Evolutionary conservation across 176 grass and related monocot species (phyloP), one percentile per base, ranked within the genome.

Genomic region (Avena insularis): DNA sequence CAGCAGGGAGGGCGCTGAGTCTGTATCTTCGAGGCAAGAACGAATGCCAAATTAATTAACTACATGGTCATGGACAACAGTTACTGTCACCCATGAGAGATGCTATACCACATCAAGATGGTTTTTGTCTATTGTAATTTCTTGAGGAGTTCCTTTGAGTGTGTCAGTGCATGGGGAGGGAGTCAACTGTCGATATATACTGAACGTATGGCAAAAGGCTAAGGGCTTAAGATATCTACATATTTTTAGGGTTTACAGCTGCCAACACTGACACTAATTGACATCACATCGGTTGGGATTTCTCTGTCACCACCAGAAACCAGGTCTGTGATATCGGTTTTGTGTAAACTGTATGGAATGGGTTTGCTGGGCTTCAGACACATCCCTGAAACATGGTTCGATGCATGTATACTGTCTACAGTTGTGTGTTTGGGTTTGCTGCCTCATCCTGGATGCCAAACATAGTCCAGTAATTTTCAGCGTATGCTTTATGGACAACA

Each of bases 1-100:
- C 92, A 93, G 80, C 92, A 91, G 88, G 87, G 89, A 78, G 82
- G 50, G 25, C 90, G 83, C 4, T 98, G 85, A 95, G n/a, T 47
- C 43, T 75, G 16, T n/a, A 54, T 84, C 17, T 9, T 58, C 3
- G 21, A 65, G 21, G n/a, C 47, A 0, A 49, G 20, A 8, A 59
- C 15, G 20, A 17, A 53, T 12, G 33, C 35, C 29, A 9, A 48
- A 29, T 46, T 63, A 12, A 68, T 58, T 63, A 43, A 68, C 47
- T 53, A 10, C 31, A 67, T 78, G 12, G 61, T 47, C 45, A 47
- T 54, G 9, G 45, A 19, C 27, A 57, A 55, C 35, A 49, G 33
- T 14, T 75, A 60, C 12, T 51, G 36, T 63, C 63, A 33, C 27
- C 12, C 8, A 15, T 33, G 27, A 66, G 25, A 66, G 63, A 33